These are phyloP conservation scores for Talaromyces sp. DNA, from an alignment of 2,329 filamentous ascomycete species.

Conservation along the genomic window DNA sequence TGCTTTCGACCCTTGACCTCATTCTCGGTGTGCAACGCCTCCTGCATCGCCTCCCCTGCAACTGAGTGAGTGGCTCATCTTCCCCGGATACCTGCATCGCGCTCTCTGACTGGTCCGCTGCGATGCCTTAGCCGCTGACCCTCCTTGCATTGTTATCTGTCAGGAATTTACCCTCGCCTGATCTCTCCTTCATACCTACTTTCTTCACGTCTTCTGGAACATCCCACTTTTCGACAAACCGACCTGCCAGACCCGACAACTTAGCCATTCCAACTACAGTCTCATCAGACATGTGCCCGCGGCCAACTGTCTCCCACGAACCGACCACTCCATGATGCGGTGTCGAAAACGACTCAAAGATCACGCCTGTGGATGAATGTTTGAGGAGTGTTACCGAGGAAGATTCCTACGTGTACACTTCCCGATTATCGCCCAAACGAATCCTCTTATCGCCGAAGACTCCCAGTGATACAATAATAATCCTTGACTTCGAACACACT, in stretches of 20 bases:
- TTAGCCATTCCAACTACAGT: neutral
- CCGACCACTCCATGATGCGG: conserved; percentile 38
- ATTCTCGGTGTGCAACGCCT: conserved; percentile 10
- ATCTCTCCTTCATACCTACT: neutral
- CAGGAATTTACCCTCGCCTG: neutral
- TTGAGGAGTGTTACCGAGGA: conserved; percentile 25
- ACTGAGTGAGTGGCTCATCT: conserved; percentile 5
- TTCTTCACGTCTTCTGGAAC: conserved; percentile 14
- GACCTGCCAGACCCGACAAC: neutral
- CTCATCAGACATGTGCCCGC: neutral
- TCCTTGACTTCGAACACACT: conserved; percentile 17
- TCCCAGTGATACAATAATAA: neutral
- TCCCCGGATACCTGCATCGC: conserved; percentile 18
- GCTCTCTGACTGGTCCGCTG: conserved; percentile 8
- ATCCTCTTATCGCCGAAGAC: neutral
- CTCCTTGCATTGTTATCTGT: conserved; percentile 14
- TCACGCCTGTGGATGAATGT: conserved; percentile 37
- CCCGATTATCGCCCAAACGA: conserved; percentile 16
- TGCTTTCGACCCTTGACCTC: neutral
- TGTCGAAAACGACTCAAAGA: conserved; percentile 43
- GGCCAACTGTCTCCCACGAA: neutral
- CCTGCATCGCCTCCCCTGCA: conserved; percentile 1
- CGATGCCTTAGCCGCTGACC: conserved; percentile 10
- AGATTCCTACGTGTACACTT: conserved; percentile 20
- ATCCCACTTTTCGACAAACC: neutral